Percentiles rank a stretch among this genome's conserved stretches.
phyloP scores from a whole-genome alignment of 768 basidiomycete genomes.

The Pleurotus eryngii region DNA sequence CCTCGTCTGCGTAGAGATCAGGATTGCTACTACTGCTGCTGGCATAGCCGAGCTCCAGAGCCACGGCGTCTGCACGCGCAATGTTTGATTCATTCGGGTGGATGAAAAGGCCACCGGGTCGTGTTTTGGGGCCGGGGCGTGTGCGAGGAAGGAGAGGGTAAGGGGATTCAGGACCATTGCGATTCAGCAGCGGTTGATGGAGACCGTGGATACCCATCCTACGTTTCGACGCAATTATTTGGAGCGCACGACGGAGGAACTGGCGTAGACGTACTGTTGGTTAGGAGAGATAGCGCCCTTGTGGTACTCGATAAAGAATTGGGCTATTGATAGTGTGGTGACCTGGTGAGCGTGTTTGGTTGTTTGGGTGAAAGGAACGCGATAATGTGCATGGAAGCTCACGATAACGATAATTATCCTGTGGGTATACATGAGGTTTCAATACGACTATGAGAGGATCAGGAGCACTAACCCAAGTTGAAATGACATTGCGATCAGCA shows the following conservation, averaged over 20 bases:
- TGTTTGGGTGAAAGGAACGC: conserved; percentile 2
- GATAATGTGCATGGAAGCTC: conserved; percentile 15
- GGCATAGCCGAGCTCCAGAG: conserved; percentile 48
- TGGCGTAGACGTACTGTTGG: conserved; percentile 8
- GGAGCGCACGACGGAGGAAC: conserved; percentile 14
- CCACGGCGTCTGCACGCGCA: conserved; percentile 64
- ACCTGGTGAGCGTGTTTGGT: conserved; percentile 33
- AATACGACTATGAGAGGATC: neutral
- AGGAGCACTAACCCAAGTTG: conserved; percentile 54
- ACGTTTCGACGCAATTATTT: neutral
- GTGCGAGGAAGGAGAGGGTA: conserved; percentile 17
- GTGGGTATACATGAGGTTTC: neutral
- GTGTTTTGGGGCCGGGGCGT: conserved; percentile 48
- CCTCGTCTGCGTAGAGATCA: neutral
- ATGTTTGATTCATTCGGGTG: conserved; percentile 62
- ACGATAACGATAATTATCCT: conserved; percentile 53
- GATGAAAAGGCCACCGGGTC: conserved; percentile 58
- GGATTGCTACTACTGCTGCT: conserved; percentile 17
- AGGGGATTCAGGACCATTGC: conserved; percentile 15
- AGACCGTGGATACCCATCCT: neutral
- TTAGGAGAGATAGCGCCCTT: conserved; percentile 4
- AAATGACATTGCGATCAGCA: conserved; percentile 73
- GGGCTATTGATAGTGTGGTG: conserved; percentile 51
- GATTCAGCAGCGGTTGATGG: conserved; percentile 14
- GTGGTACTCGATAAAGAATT: conserved; percentile 50